phyloP scores from a whole-genome alignment of 2,329 filamentous ascomycete genomes.

The Microcyclosporella mali region DNA sequence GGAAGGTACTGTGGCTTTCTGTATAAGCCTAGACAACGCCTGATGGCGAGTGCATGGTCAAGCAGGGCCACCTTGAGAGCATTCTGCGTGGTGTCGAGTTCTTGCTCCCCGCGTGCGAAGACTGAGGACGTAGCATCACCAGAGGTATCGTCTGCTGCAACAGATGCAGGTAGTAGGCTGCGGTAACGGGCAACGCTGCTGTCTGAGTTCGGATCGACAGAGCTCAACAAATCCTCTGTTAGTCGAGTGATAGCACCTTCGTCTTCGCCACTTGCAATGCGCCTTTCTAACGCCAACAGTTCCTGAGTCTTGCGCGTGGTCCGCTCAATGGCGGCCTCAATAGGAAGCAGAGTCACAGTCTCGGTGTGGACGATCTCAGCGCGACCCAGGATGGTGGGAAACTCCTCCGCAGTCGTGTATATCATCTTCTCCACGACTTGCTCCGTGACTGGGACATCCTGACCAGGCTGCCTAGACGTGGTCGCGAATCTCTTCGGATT shows the following conservation, averaged over 20 bases:
- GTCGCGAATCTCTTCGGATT: constrained; percentile 73
- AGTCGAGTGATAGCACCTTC: constrained; percentile 58
- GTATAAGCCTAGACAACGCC: constrained; percentile 66
- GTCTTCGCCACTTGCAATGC: constrained; percentile 55
- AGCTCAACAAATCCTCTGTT: constrained; percentile 68
- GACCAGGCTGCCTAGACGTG: constrained; percentile 61
- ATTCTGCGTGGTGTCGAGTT: constrained; percentile 57
- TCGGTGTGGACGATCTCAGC: constrained; percentile 72
- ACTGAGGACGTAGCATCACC: constrained; percentile 29
- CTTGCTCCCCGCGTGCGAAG: constrained; percentile 27
- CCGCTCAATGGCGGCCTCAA: constrained; percentile 85
- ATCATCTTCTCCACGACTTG: constrained; percentile 78
- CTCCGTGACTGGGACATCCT: constrained; percentile 58
- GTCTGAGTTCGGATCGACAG: constrained; percentile 68
- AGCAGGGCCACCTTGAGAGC: constrained; percentile 79
- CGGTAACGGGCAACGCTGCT: constrained; percentile 74
- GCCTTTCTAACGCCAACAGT: constrained; percentile 68
- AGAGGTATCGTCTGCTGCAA: constrained; percentile 36
- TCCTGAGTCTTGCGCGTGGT: constrained; percentile 88
- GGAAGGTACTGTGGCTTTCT: constrained; percentile 55
- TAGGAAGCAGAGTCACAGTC: constrained; percentile 61
- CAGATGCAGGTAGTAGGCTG: constrained; percentile 55
- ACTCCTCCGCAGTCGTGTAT: constrained; percentile 75
- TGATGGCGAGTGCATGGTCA: constrained; percentile 83
- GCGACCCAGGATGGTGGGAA: constrained; percentile 83